phyloP scores from a whole-genome alignment of 2,329 filamentous ascomycete species.

The Calycina herbarum region DNA sequence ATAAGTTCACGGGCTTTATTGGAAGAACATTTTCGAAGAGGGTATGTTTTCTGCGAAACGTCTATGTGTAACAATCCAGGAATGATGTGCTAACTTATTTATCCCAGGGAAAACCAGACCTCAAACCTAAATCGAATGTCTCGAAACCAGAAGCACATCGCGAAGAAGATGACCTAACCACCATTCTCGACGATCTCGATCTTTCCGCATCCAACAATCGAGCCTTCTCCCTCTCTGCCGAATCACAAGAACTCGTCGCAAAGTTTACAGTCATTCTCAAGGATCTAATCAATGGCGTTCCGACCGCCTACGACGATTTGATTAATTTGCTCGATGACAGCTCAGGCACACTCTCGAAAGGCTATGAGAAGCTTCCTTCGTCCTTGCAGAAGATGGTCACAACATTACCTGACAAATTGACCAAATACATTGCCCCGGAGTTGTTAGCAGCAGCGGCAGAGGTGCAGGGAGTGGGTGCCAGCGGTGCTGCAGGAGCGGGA shows the following conservation, averaged over 20 bases:
- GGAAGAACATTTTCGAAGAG: conserved; percentile 28
- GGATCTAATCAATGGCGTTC: conserved; percentile 87
- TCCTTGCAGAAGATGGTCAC: conserved; percentile 86
- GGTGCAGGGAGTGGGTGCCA: conserved; percentile 49
- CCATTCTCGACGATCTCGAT: conserved; percentile 81
- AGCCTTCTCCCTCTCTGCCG: conserved; percentile 79
- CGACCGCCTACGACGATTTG: conserved; percentile 92
- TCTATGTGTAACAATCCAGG: background rate
- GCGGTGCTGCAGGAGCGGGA: conserved; percentile 29
- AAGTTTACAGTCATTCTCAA: conserved; percentile 89
- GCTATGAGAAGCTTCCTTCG: conserved; percentile 68
- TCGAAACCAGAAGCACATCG: conserved; percentile 43
- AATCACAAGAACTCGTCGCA: conserved; percentile 77
- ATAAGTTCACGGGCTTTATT: conserved; percentile 43
- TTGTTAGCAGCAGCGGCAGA: conserved; percentile 77
- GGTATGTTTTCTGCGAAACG: conserved; percentile 2
- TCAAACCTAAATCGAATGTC: conserved; percentile 42
- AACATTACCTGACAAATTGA: conserved; percentile 79
- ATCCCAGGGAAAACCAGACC: conserved; percentile 40
- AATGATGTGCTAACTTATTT: conserved; percentile 6
- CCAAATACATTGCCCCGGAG: conserved; percentile 74
- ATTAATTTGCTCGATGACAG: conserved; percentile 60
- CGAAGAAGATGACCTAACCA: conserved; percentile 71
- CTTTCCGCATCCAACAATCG: conserved; percentile 82
- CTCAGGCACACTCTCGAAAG: conserved; percentile 58